Evolutionary conservation across 129 eudicot genomes (phyloP).

Genomic region (Erigeron canadensis): DNA sequence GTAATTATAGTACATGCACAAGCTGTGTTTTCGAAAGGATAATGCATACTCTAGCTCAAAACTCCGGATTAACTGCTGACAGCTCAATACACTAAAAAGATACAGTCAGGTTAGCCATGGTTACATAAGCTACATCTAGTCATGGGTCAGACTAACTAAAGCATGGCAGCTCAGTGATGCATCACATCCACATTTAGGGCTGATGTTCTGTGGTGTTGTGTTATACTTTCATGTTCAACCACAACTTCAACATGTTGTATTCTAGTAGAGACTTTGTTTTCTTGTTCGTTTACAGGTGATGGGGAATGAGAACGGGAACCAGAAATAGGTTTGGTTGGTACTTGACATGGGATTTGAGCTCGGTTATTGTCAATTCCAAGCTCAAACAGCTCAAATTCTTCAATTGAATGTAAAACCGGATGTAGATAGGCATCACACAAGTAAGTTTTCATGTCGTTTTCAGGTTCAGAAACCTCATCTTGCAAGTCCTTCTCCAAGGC

Average conservation of each 20-base stretch:
- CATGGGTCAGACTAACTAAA: conserved; percentile 9
- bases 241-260: conserved; percentile 36
- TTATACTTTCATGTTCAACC: conserved; percentile 23
- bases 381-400: conserved; percentile 69
- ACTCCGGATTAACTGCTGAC: background rate
- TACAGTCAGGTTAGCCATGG: conserved; percentile 14
- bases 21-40: background rate
- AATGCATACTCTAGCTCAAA: background rate
- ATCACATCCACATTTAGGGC: conserved; percentile 10
- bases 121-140: conserved; percentile 21
- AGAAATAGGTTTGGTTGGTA: conserved; percentile 37
- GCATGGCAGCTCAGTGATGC: conserved; percentile 8
- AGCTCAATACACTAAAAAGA: background rate
- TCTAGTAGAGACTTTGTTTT: conserved; percentile 31
- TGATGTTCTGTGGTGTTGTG: conserved; percentile 6
- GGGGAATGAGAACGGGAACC: conserved; percentile 35
- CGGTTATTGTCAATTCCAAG: conserved; percentile 49
- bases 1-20: background rate
- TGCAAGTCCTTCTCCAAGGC: conserved; percentile 73
- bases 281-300: conserved; percentile 30
- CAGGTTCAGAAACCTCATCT: conserved; percentile 51
- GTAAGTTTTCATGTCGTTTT: conserved; percentile 52
- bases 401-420: conserved; percentile 73
- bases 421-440: conserved; percentile 81
- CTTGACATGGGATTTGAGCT: conserved; percentile 35